Evolutionary conservation across 768 basidiomycete genomes (phyloP).

Genomic region (Mycena indigotica): DNA sequence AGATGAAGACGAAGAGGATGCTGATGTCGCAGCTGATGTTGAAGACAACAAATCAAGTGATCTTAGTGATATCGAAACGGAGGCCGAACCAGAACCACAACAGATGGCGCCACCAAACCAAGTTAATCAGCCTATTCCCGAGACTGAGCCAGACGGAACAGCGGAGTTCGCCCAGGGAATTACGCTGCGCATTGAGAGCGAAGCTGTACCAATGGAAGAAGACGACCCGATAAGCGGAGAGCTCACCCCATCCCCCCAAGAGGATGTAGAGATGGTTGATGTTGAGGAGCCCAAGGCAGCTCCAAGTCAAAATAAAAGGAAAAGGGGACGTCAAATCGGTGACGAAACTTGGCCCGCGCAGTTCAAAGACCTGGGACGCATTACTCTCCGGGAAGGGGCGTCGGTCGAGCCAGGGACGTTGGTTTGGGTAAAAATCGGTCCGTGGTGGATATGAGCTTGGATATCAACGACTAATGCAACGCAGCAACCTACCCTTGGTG

Average conservation of each 20-base stretch:
- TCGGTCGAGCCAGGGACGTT: slow-evolving; percentile 52
- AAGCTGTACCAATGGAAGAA: too few relatives aligned
- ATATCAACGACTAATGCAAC: not conserved
- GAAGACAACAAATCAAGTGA: slow-evolving; percentile 42
- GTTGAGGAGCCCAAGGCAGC: not conserved
- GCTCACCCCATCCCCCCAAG: not conserved
- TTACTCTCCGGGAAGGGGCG: slow-evolving; percentile 11
- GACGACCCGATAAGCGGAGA: too few relatives aligned
- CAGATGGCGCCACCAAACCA: not conserved
- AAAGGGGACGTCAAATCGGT: not conserved
- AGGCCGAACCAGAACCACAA: slow-evolving; percentile 12
- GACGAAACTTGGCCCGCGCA: not conserved
- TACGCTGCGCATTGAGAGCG: too few relatives aligned
- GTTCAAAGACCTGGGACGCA: slow-evolving; percentile 6
- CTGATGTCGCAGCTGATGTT: slow-evolving; percentile 19
- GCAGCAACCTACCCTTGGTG: slow-evolving; percentile 79
- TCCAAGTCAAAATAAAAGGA: not conserved
- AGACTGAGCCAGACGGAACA: too few relatives aligned
- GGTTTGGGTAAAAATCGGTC: slow-evolving; percentile 85
- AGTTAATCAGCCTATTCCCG: too few relatives aligned
- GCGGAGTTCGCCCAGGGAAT: too few relatives aligned
- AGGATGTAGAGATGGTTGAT: not conserved
- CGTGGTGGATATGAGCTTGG: too few relatives aligned
- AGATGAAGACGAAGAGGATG: not conserved
- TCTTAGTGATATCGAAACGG: slow-evolving; percentile 44